phyloP scores from a whole-genome alignment of 2,329 filamentous ascomycete species.

The Fusarium sp. region DNA sequence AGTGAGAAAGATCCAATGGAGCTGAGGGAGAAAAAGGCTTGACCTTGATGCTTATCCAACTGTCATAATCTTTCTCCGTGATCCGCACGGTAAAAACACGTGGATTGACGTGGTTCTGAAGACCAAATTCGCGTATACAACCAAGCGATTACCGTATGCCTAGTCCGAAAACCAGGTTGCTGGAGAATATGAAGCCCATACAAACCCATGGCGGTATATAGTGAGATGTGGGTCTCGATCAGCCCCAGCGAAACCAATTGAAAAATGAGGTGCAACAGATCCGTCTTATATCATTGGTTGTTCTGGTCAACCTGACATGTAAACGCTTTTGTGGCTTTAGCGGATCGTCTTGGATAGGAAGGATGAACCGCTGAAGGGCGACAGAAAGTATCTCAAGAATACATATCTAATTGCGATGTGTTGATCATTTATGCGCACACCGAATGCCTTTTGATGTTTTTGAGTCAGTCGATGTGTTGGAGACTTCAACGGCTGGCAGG shows the following conservation, averaged over 20 bases:
- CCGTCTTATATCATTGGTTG: conserved; percentile 14
- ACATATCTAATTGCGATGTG: neutral
- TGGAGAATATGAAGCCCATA: conserved; percentile 17
- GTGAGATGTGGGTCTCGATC: conserved; percentile 7
- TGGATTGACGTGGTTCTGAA: neutral
- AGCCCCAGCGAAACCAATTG: conserved; percentile 6
- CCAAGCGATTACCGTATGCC: neutral
- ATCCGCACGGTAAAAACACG: neutral
- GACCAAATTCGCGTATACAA: conserved; percentile 3
- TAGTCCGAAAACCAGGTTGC: conserved; percentile 31
- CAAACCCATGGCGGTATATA: conserved; percentile 2
- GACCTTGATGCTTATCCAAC: neutral
- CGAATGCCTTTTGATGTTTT: neutral
- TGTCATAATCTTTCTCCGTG: neutral
- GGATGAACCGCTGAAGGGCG: neutral
- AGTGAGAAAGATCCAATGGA: neutral
- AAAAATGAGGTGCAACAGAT: conserved; percentile 11
- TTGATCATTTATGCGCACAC: neutral
- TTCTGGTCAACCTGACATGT: neutral
- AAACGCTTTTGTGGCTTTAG: conserved; percentile 7
- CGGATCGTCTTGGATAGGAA: conserved; percentile 18
- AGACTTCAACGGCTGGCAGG: neutral
- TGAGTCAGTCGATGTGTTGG: neutral
- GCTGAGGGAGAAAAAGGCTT: neutral
- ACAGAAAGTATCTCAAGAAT: neutral